phyloP scores from a whole-genome alignment of 495 filamentous ascomycete species.

The Trichoderma virens region DNA sequence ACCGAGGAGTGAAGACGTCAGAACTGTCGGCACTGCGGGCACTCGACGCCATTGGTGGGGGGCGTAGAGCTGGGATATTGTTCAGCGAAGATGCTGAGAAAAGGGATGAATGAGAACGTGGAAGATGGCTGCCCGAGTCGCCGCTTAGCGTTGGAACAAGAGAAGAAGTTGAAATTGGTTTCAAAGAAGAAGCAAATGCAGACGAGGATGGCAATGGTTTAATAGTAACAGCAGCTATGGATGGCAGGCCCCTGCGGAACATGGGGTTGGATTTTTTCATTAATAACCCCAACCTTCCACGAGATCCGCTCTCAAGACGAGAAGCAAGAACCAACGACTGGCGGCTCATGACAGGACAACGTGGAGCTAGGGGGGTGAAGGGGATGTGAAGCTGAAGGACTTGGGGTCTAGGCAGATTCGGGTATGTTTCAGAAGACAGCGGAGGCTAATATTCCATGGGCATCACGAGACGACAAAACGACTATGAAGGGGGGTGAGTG shows the following conservation, averaged over 20 bases:
- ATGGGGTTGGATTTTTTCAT: not conserved
- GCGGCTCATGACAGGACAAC: not conserved
- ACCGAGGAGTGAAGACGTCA: slow-evolving; percentile 45
- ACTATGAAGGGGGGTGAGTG: not conserved
- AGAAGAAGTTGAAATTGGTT: not conserved
- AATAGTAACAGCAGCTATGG: not conserved
- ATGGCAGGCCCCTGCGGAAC: not conserved
- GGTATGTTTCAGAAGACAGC: not conserved
- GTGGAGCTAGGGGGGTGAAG: not conserved
- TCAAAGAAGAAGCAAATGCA: not conserved
- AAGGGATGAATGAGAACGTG: not conserved
- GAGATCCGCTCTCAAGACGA: not conserved
- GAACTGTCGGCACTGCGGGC: slow-evolving; percentile 6
- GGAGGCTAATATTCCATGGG: not conserved
- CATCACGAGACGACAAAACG: slow-evolving; percentile 3
- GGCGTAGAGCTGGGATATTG: not conserved
- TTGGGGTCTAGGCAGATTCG: not conserved
- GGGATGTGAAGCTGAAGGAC: slow-evolving; percentile 2
- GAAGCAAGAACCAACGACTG: not conserved
- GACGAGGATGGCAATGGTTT: not conserved
- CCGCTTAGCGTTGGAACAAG: not conserved
- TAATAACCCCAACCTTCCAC: not conserved
- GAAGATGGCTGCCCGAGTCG: not conserved
- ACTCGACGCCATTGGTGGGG: slow-evolving; percentile 7
- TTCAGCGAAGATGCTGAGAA: not conserved